Evolutionary conservation across 1,284 basidiomycete species (phyloP).

Genomic region (Leccinum ponderosum): DNA sequence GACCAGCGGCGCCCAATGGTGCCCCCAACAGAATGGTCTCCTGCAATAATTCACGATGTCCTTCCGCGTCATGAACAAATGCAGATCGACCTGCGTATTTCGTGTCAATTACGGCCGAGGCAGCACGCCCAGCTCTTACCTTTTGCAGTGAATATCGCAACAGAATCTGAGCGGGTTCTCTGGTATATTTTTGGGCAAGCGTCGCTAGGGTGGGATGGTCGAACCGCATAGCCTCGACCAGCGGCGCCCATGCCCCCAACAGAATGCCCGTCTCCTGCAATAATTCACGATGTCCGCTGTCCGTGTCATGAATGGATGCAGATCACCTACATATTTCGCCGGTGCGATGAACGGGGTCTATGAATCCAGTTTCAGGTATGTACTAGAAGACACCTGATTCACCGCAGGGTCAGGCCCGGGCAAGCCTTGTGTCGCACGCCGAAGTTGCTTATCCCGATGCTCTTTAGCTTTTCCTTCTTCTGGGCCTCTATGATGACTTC

Average conservation of each 20-base stretch:
- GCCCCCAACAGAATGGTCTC: no score
- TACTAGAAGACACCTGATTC: constrained; percentile 74
- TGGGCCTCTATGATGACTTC: constrained; percentile 1
- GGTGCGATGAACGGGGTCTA: constrained; percentile 5
- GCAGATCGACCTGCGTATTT: no score
- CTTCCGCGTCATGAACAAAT: no score
- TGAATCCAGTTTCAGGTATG: not conserved
- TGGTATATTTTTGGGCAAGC: constrained; percentile 54
- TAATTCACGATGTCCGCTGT: constrained; percentile 57
- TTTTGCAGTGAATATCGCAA: constrained; percentile 68
- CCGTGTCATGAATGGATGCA: constrained; percentile 76
- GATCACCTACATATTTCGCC: constrained; percentile 42
- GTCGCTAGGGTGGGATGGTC: constrained; percentile 44
- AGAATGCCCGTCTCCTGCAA: constrained; percentile 59
- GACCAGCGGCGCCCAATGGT: not conserved
- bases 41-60: no score
- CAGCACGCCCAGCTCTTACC: constrained; percentile 38
- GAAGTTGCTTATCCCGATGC: constrained; percentile 6
- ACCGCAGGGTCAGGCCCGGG: constrained; percentile 49
- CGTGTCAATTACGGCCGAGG: not conserved
- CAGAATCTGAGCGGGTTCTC: constrained; percentile 64
- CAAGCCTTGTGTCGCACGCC: constrained; percentile 45
- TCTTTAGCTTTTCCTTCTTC: not conserved
- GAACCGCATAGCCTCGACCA: constrained; percentile 47
- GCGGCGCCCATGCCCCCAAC: constrained; percentile 62